Percentiles rank a stretch among this genome's conserved stretches.
These are phyloP conservation scores for Leersia perrieri DNA, from an alignment of 176 grass and related monocot species.

Conservation along the genomic window DNA sequence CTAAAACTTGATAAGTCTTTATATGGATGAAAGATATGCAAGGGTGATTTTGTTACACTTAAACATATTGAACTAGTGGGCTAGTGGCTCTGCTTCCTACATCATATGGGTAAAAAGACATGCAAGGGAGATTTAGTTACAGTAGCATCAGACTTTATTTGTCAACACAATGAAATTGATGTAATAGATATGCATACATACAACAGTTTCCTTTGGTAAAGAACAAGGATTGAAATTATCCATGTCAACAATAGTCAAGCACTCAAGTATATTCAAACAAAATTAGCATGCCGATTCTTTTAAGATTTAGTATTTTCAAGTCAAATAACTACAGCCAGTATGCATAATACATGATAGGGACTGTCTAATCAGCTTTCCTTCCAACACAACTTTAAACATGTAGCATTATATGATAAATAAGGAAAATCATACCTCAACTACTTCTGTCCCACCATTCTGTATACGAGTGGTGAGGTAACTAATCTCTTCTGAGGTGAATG, in stretches of 20 bases:
- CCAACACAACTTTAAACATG: not conserved
- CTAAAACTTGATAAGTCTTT: not conserved
- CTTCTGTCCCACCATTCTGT: constrained; percentile 97
- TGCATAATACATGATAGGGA: not conserved
- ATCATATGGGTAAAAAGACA: not conserved
- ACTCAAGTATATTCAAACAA: not conserved
- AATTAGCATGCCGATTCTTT: not conserved
- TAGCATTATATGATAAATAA: constrained; percentile 1
- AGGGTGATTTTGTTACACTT: not conserved
- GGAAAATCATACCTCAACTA: constrained; percentile 69
- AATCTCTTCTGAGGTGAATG: constrained; percentile 70
- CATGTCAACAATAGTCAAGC: not conserved
- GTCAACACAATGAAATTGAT: not conserved
- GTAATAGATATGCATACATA: not conserved
- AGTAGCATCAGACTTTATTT: not conserved
- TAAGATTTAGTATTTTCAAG: not conserved
- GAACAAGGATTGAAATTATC: not conserved
- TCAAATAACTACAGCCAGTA: constrained; percentile 7
- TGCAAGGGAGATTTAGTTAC: not conserved
- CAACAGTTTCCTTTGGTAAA: not conserved
- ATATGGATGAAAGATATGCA: not conserved
- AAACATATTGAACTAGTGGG: not conserved
- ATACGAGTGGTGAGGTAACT: constrained; percentile 72
- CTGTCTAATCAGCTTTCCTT: not conserved
- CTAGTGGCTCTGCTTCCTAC: not conserved